A percentile compares a stretch with the other conserved stretches of the same genome.
Evolutionary conservation across 805 yeast genomes (phyloP).

Genomic region (Spencermartinsiella europaea): DNA sequence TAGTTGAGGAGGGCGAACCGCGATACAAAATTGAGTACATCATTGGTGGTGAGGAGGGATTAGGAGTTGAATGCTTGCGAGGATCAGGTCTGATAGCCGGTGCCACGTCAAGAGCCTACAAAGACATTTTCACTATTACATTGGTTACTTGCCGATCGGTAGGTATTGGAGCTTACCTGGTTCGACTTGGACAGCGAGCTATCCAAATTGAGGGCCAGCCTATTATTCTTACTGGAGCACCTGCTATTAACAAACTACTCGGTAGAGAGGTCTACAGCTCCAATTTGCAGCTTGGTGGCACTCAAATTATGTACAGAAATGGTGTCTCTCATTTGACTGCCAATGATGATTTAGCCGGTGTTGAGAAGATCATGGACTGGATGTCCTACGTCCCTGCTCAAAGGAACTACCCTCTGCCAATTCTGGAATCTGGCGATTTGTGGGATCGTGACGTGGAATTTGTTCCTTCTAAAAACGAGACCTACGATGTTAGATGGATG

Average conservation of each 20-base stretch:
- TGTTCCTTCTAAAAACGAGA: slow-evolving; percentile 63
- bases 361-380: slow-evolving; percentile 92
- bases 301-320: slow-evolving; percentile 96
- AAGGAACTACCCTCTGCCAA: slow-evolving; percentile 87
- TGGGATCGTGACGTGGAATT: slow-evolving; percentile 95
- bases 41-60: slow-evolving; percentile 91
- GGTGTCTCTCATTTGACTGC: slow-evolving; percentile 99
- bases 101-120: slow-evolving; percentile 95
- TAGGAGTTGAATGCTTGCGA: slow-evolving; percentile 97
- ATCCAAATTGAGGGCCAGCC: slow-evolving; percentile 99
- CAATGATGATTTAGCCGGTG: slow-evolving; percentile 94
- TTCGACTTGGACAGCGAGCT: slow-evolving; percentile 97
- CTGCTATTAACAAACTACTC: slow-evolving; percentile 91
- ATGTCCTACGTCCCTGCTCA: slow-evolving; percentile 89
- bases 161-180: slow-evolving; percentile 99
- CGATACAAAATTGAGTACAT: slow-evolving; percentile 78
- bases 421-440: slow-evolving; percentile 64
- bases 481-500: slow-evolving; percentile 92
- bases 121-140: slow-evolving; percentile 96
- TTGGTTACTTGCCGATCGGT: slow-evolving; percentile 99
- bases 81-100: slow-evolving; percentile 99
- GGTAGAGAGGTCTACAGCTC: slow-evolving; percentile 98
- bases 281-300: slow-evolving; percentile 97
- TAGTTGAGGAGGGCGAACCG: slow-evolving; percentile 80
- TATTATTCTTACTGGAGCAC: slow-evolving; percentile 97